phyloP scores from a whole-genome alignment of 2,329 filamentous ascomycete species.

The Curvularia sp. region DNA sequence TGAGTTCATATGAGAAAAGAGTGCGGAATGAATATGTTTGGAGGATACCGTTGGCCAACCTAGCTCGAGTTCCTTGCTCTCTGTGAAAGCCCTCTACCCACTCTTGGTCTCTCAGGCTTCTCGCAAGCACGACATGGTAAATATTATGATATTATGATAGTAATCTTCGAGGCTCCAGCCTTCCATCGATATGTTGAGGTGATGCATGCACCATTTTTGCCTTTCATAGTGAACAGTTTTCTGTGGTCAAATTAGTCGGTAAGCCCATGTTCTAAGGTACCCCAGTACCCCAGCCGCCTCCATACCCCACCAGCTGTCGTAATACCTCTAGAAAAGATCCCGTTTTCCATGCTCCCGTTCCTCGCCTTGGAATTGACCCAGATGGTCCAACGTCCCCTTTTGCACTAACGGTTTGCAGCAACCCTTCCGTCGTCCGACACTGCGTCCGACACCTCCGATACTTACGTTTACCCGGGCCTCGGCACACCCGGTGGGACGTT shows the following conservation, averaged over 20 bases:
- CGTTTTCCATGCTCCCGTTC: conserved; percentile 9
- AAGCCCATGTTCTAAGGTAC: not conserved
- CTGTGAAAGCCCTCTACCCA: not conserved
- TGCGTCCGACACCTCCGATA: conserved; percentile 1
- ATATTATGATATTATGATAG: not conserved
- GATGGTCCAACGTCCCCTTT: not conserved
- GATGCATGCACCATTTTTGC: not conserved
- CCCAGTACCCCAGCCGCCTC: not conserved
- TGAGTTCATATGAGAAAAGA: not conserved
- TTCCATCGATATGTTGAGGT: not conserved
- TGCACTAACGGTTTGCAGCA: conserved; percentile 14
- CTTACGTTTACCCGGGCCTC: conserved; percentile 18
- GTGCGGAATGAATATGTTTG: not conserved
- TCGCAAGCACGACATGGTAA: not conserved
- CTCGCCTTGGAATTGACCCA: conserved; percentile 2
- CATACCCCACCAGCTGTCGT: conserved; percentile 6
- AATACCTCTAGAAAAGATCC: conserved; percentile 4
- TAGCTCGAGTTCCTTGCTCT: not conserved
- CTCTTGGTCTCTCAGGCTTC: not conserved
- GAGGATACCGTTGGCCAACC: not conserved
- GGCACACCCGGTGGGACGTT: conserved; percentile 14
- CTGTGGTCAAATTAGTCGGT: not conserved
- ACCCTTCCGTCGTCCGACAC: conserved; percentile 15
- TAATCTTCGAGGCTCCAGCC: not conserved
- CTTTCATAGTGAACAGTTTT: not conserved